These are phyloP conservation scores for Sporothrix inflata DNA, from an alignment of 2,329 filamentous ascomycete genomes.

Conservation along the genomic window DNA sequence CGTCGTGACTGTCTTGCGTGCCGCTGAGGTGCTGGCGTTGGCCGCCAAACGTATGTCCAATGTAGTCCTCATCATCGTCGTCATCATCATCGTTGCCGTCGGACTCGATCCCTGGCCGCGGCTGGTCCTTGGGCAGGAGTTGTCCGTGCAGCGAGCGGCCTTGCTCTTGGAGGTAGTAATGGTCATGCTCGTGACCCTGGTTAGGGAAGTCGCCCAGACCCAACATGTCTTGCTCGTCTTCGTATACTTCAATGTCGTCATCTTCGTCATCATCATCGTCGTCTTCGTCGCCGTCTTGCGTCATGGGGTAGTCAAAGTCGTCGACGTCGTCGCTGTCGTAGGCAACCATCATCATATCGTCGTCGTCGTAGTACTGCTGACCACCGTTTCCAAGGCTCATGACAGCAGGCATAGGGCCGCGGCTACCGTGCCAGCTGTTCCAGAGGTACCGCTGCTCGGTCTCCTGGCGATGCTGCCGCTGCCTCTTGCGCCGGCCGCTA, in stretches of 20 bases:
- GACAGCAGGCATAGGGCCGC: slow-evolving; percentile 31
- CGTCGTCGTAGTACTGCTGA: slow-evolving; percentile 39
- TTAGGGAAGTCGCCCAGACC: background rate
- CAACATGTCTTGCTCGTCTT: slow-evolving; percentile 35
- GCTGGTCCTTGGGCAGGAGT: slow-evolving; percentile 56
- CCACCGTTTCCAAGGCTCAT: slow-evolving; percentile 38
- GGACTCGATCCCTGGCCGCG: slow-evolving; percentile 61
- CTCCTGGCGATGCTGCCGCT: background rate
- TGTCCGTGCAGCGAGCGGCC: slow-evolving; percentile 24
- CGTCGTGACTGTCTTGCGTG: background rate
- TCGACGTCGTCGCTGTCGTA: slow-evolving; percentile 37
- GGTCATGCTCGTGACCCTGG: background rate
- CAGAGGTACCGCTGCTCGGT: background rate
- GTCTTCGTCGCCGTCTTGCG: slow-evolving; percentile 44
- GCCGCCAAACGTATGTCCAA: slow-evolving; percentile 7
- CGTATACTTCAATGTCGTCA: slow-evolving; percentile 39
- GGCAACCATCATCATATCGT: slow-evolving; percentile 29
- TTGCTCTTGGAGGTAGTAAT: background rate
- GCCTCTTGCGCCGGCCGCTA: background rate
- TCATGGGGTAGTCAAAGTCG: slow-evolving; percentile 39
- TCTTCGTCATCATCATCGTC: slow-evolving; percentile 40
- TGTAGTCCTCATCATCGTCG: background rate
- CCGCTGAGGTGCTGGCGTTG: background rate
- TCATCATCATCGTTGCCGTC: slow-evolving; percentile 22
- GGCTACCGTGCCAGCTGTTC: slow-evolving; percentile 33